Evolutionary conservation across 768 basidiomycete species (phyloP), one percentile per base, ranked within the genome.

Genomic region (Lentinula sp.): DNA sequence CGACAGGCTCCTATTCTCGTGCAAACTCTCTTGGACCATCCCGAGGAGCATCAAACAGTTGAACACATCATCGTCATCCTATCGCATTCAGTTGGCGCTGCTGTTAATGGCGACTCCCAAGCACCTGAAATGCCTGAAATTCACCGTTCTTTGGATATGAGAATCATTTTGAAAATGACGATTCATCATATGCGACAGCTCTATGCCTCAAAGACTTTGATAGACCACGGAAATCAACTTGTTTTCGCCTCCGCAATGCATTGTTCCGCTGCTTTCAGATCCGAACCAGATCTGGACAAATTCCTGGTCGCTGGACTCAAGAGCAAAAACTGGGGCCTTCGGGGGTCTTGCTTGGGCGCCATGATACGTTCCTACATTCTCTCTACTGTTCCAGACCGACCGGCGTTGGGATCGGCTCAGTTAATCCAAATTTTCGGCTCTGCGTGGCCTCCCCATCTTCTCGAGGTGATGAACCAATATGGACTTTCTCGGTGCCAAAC

Each of bases 291-390:
- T 1, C 71, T 80, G 53, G 69, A 79, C 12, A 74, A 75, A 15
- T 78, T 84, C 57, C 73, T 88, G 15, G 80, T 85, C 18, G 81
- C 85, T 0, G 79, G 79, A 28, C 70, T 87, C 36, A 79, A 84
- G 49, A 81, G 81, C 69, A 73, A 74, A 41, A 84, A 87, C 67
- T 79, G 86, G 71, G 74, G 77, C 36, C 76, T 72, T 1, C 81
- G 85, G 6, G 81, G 77, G 66, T 70, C 70, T 1, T 85, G 81
- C 15, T 74, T 88, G 3, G 80, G 79, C 3, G 84, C 76, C 6
- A 70, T 88, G 13, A 72, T 86, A 48, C 77, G 82, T 35, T 71
- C 87, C 12, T 78, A 85, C 66, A 67, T 63, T 16, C 64, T 68
- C 5, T 74, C 77, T 10, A 68, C 76, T 0, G 79, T 84, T 60